These are phyloP conservation scores for Mycena sanguinolenta DNA, from an alignment of 768 basidiomycete species.

Conservation along the genomic window DNA sequence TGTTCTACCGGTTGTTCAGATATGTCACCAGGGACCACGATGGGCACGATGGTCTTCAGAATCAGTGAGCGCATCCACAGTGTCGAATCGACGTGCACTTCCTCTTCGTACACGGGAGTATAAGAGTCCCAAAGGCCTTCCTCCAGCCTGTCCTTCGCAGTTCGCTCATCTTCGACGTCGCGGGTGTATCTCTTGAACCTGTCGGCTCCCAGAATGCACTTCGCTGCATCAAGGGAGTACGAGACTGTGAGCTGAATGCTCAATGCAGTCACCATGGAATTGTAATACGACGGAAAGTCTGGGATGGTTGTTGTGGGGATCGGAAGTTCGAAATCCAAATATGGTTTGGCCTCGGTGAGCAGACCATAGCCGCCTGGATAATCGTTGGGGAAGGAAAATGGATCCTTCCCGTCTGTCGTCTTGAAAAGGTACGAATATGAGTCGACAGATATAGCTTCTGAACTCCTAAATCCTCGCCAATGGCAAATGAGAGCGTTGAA, in stretches of 20 bases:
- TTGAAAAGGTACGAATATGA: neutral
- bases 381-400: neutral
- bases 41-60: neutral
- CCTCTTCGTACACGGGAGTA: slow-evolving; percentile 9
- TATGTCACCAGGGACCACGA: neutral
- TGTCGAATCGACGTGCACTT: too few relatives aligned
- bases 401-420: neutral
- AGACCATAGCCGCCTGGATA: neutral
- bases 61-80: neutral
- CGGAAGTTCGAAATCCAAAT: slow-evolving; percentile 15
- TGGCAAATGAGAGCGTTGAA: neutral
- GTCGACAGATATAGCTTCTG: neutral
- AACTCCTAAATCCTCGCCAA: neutral
- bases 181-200: neutral
- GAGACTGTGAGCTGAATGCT: neutral
- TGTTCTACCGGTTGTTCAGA: neutral
- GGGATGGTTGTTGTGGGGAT: neutral
- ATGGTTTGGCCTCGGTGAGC: neutral
- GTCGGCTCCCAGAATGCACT: neutral
- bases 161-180: neutral
- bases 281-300: slow-evolving; percentile 13
- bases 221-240: neutral
- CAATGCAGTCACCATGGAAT: neutral
- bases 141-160: neutral
- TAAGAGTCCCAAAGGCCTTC: slow-evolving; percentile 17